Percentiles rank a stretch among this genome's conserved stretches.
Conservation (phyloP, 805 yeast species). For the Metschnikowia lunata region DNA sequence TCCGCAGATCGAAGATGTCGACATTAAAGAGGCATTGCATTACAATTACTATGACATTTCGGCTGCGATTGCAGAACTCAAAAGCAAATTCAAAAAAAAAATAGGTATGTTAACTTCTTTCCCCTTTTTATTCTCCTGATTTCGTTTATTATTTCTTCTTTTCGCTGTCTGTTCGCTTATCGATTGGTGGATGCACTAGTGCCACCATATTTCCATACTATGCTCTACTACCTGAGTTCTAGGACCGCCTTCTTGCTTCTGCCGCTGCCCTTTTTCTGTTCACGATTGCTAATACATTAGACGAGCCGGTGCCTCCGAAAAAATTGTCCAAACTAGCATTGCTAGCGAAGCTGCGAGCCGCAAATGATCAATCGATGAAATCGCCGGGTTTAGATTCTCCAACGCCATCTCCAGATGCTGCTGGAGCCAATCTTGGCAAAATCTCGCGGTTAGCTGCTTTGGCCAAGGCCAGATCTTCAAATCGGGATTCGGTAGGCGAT, state of each 20-base stretch:
- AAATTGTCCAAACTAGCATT: slow-evolving; percentile 17
- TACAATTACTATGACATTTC: slow-evolving; percentile 53
- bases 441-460: too few relatives aligned
- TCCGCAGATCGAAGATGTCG: slow-evolving; percentile 43
- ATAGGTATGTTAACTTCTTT: slow-evolving; percentile 42
- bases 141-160: background rate
- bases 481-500: too few relatives aligned
- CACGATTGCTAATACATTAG: slow-evolving; percentile 18
- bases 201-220: background rate
- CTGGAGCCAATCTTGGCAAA: too few relatives aligned
- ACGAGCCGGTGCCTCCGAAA: slow-evolving; percentile 6
- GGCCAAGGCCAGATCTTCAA: too few relatives aligned
- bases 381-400: too few relatives aligned
- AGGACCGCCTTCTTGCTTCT: background rate
- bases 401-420: too few relatives aligned
- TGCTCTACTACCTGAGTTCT: slow-evolving; percentile 7
- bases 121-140: background rate
- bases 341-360: slow-evolving; percentile 15
- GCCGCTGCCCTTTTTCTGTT: slow-evolving; percentile 3
- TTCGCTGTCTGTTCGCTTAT: background rate
- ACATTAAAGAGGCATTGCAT: slow-evolving; percentile 57
- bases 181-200: too few relatives aligned
- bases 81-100: slow-evolving; percentile 26
- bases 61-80: slow-evolving; percentile 46
- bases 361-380: too few relatives aligned